These are phyloP conservation scores for Aspergillus novofumigatus DNA, from an alignment of 2,329 filamentous ascomycete genomes.

Conservation along the genomic window DNA sequence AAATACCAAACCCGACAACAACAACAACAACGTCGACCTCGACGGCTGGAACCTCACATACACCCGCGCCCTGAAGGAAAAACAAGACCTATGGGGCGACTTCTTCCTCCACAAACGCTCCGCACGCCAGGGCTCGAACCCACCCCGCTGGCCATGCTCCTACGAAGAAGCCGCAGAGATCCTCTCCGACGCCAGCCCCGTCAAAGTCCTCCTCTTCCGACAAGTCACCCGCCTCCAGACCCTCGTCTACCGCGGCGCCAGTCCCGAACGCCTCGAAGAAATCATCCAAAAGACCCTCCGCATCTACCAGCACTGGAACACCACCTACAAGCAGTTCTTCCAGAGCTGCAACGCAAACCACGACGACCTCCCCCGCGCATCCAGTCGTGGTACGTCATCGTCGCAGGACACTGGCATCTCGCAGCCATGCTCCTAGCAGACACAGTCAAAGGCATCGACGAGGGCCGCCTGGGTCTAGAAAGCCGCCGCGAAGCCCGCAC, in stretches of 20 bases:
- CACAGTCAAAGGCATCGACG: constrained; percentile 49
- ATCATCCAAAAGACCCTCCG: constrained; percentile 46
- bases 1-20: constrained; percentile 3
- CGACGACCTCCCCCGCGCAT: constrained; percentile 48
- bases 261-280: constrained; percentile 43
- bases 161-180: constrained; percentile 49
- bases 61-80: constrained; percentile 5
- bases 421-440: constrained; percentile 54
- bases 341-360: constrained; percentile 50
- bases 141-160: constrained; percentile 51
- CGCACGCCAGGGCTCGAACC: constrained; percentile 1
- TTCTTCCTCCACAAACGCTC: constrained; percentile 28
- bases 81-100: constrained; percentile 37
- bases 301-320: constrained; percentile 55
- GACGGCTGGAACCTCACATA: constrained; percentile 6
- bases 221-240: constrained; percentile 55
- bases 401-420: constrained; percentile 57
- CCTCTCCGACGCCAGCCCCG: constrained; percentile 51
- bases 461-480: constrained; percentile 5
- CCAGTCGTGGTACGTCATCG: constrained; percentile 58
- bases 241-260: constrained; percentile 41
- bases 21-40: constrained; percentile 5
- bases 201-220: constrained; percentile 58
- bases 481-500: constrained; percentile 22
- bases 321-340: constrained; percentile 50